Evolutionary conservation across 1,139 yeast genomes (phyloP), one percentile per base, ranked within the genome.

Genomic region (Diutina catenulata): DNA sequence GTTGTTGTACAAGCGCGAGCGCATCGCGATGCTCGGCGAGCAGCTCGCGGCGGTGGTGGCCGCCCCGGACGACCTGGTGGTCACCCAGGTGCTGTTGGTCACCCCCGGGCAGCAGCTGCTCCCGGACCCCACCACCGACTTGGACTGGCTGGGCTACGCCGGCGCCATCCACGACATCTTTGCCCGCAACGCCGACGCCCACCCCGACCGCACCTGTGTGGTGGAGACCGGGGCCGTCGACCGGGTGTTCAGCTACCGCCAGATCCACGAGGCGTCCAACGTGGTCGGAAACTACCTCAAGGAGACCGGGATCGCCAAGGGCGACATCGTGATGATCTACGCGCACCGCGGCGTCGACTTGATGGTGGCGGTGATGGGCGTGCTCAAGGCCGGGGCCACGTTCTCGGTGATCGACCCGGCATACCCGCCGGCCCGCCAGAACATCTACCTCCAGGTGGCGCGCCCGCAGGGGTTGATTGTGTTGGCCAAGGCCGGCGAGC

Each of bases 391-490:
- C 2, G 99, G 99, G 48, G 98, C 95, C 14, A 88, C 98, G 0
- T 91, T 91, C 56, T 88, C 96, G 5, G 99, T 93, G 21, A 91
- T 91, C 47, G 99, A 91, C 54, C 98, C 98, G 5, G 97, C 98
- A 2, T 91, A 91, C 57, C 99, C 99, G 31, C 95, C 98, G 18
- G 94, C 94, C 7, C 77, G 99, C 60, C 99, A 91, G 59, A 91
- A 84, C 49, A 76, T 91, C 45, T 91, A 91, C 56, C 70, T 91
- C 44, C 76, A 82, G 27, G 99, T 91, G 11, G 97, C 98, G 29
- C 78, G 81, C 56, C 99, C 99, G 31, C 74, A 64, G 49, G 98
- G 94, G 45, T 69, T 91, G 49, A 79, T 91, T 45, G 95, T 88
- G 21, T 77, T 91, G 50, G 79, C 80, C 49, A 82, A 87, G 56